Conservation (phyloP, 75 land plant genomes). For the Ceratopteris richardii region DNA sequence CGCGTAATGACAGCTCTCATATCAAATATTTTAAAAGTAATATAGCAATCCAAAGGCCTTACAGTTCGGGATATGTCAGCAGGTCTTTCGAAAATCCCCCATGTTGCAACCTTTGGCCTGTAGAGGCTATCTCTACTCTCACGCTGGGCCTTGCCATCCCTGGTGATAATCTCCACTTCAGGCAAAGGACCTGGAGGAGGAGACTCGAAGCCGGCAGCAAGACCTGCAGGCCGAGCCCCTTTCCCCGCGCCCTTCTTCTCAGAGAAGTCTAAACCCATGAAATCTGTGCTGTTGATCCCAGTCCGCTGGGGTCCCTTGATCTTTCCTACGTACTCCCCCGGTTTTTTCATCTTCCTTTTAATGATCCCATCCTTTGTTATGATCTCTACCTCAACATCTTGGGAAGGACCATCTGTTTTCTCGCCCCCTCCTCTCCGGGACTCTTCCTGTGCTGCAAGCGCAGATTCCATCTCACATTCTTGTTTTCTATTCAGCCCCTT, state of each 20-base stretch:
- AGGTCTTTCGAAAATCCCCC: conserved; percentile 93
- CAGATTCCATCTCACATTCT: too few relatives aligned
- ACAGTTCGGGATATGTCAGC: conserved; percentile 77
- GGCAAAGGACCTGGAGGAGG: conserved; percentile 38
- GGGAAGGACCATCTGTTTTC: background rate
- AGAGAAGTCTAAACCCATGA: conserved; percentile 62
- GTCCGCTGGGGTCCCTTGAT: conserved; percentile 11
- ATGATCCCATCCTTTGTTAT: conserved; percentile 32
- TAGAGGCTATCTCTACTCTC: conserved; percentile 31
- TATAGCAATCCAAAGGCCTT: too few relatives aligned
- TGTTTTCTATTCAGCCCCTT: too few relatives aligned
- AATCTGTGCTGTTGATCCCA: conserved; percentile 58
- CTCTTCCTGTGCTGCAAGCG: background rate
- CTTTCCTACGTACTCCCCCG: conserved; percentile 14
- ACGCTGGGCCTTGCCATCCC: conserved; percentile 34
- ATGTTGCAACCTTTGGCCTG: conserved; percentile 85
- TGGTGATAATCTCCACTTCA: conserved; percentile 67
- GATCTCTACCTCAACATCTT: conserved; percentile 29
- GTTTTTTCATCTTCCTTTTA: conserved; percentile 14
- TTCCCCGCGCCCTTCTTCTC: conserved; percentile 57
- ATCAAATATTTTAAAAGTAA: too few relatives aligned
- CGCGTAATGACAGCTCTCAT: too few relatives aligned
- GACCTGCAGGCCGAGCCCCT: conserved; percentile 39
- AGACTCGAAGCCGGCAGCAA: conserved; percentile 30
- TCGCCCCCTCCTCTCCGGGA: too few relatives aligned